phyloP scores from a whole-genome alignment of 495 filamentous ascomycete species.

The Penicillium canariense region DNA sequence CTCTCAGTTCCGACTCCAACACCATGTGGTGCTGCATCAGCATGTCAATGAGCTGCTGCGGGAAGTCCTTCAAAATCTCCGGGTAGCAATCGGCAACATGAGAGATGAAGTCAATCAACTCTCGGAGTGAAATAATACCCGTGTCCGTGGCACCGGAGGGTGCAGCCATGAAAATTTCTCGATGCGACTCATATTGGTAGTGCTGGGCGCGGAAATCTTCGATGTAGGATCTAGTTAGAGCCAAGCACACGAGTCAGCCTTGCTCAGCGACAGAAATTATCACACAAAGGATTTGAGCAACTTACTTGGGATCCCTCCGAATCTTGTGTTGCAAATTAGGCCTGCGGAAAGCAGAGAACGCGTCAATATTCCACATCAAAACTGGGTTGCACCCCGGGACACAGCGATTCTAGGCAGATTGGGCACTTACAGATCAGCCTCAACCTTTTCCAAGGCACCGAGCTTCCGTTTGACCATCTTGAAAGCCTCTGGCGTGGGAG shows the following conservation, averaged over 20 bases:
- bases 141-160: slow-evolving; percentile 73
- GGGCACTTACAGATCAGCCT: slow-evolving; percentile 71
- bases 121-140: slow-evolving; percentile 74
- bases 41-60: slow-evolving; percentile 76
- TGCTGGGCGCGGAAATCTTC: slow-evolving; percentile 88
- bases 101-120: slow-evolving; percentile 84
- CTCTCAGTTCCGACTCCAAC: slow-evolving; percentile 77
- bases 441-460: slow-evolving; percentile 89
- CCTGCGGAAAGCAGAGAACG: slow-evolving; percentile 38
- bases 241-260: slow-evolving; percentile 4
- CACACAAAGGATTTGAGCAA: slow-evolving; percentile 1
- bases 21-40: slow-evolving; percentile 76
- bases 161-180: slow-evolving; percentile 82
- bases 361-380: slow-evolving; percentile 21
- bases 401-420: slow-evolving; percentile 16
- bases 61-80: slow-evolving; percentile 69
- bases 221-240: slow-evolving; percentile 62
- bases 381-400: slow-evolving; percentile 14
- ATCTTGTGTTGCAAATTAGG: slow-evolving; percentile 88
- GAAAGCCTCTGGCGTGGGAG: slow-evolving; percentile 3
- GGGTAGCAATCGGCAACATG: slow-evolving; percentile 95
- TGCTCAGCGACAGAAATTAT: slow-evolving; percentile 1
- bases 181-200: slow-evolving; percentile 85
- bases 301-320: slow-evolving; percentile 73
- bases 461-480: slow-evolving; percentile 81